phyloP scores from a whole-genome alignment of 257 asterid species.

The Gentiana straminea region DNA sequence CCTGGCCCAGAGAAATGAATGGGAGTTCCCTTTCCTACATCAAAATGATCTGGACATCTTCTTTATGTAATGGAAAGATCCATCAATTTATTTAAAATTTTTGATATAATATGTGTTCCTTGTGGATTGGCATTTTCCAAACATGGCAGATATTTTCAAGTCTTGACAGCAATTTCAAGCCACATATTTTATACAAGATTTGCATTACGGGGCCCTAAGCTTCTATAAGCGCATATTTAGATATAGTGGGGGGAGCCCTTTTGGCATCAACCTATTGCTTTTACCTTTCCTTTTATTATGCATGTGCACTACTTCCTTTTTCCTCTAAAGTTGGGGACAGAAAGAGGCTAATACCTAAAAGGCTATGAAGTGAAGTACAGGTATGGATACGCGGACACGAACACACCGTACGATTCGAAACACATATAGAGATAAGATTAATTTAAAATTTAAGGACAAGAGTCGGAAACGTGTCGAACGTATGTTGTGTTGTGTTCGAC shows the following conservation, averaged over 20 bases:
- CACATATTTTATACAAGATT: conserved; percentile 29
- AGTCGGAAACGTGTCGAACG: too few species aligned
- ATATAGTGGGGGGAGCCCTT: conserved; percentile 19
- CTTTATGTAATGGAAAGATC: conserved; percentile 6
- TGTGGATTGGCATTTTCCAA: conserved; percentile 15
- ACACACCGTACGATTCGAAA: too few species aligned
- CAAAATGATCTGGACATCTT: conserved; percentile 12
- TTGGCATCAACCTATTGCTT: conserved; percentile 26
- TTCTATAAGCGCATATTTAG: conserved; percentile 22
- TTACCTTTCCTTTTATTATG: conserved; percentile 15
- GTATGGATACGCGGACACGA: too few species aligned
- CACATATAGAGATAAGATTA: too few species aligned
- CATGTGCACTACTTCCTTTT: conserved; percentile 15
- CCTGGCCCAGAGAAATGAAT: conserved; percentile 1
- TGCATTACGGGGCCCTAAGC: conserved; percentile 25
- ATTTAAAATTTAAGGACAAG: too few species aligned
- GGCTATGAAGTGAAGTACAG: too few species aligned
- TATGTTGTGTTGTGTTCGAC: too few species aligned
- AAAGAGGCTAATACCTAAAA: too few species aligned
- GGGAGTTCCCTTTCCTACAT: neutral
- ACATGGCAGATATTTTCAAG: conserved; percentile 22
- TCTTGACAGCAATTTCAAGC: conserved; percentile 22
- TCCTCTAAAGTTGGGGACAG: neutral
- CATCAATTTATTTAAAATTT: conserved; percentile 2
- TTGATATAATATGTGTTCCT: conserved; percentile 17